Evolutionary conservation across 208 protist species (phyloP).

Genomic region (Borovskyia barvae): DNA sequence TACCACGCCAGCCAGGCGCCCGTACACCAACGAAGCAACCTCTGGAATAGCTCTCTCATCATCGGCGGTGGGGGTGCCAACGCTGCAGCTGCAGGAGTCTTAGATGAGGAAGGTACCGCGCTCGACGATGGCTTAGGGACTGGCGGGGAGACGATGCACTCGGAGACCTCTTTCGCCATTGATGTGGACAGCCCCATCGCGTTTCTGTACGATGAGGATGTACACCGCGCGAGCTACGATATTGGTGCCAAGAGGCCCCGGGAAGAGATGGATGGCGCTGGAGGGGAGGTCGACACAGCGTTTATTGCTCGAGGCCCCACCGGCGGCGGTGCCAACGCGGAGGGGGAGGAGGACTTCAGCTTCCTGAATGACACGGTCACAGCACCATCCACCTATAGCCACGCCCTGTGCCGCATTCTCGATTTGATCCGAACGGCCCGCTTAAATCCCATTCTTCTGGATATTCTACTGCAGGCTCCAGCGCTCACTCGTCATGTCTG

Average conservation of each 20-base stretch:
- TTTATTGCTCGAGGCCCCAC: background rate
- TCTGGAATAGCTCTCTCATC: slow-evolving; percentile 14
- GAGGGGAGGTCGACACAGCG: slow-evolving; percentile 16
- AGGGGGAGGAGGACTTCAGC: slow-evolving; percentile 15
- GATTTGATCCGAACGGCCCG: slow-evolving; percentile 37
- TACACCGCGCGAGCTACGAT: slow-evolving; percentile 12
- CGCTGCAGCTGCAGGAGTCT: background rate
- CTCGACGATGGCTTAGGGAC: background rate
- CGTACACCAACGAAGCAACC: slow-evolving; percentile 34
- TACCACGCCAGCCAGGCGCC: slow-evolving; percentile 63
- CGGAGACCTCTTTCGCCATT: slow-evolving; percentile 25
- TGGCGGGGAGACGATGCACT: slow-evolving; percentile 20
- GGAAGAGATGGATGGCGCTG: slow-evolving; percentile 7
- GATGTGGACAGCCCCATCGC: slow-evolving; percentile 68
- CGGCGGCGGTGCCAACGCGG: too few species aligned
- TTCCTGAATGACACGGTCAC: slow-evolving; percentile 60
- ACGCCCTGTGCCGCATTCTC: slow-evolving; percentile 66
- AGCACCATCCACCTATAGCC: slow-evolving; percentile 60
- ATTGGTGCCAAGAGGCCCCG: slow-evolving; percentile 28
- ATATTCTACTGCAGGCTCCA: slow-evolving; percentile 69
- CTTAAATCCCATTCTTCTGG: slow-evolving; percentile 37
- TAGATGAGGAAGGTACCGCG: slow-evolving; percentile 1
- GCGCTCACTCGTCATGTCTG: slow-evolving; percentile 67
- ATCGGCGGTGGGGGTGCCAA: slow-evolving; percentile 3
- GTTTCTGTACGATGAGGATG: slow-evolving; percentile 49